Percentiles rank a stretch among this genome's conserved stretches.
Conservation (phyloP, 495 filamentous ascomycete genomes). For the Ascodesmis nigricans region DNA sequence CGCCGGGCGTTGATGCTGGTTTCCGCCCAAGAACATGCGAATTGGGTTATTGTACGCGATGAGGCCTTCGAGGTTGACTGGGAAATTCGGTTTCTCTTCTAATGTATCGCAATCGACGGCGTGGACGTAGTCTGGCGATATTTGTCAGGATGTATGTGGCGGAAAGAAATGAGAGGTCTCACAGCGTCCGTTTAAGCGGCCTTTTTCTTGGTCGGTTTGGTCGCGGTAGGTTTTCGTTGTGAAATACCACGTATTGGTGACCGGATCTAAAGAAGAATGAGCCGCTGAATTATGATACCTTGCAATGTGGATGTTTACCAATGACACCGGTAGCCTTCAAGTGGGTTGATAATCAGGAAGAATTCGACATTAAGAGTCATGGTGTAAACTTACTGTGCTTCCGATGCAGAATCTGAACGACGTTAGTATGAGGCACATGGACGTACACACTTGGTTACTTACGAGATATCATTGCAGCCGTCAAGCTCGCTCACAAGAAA, state of each 20-base stretch:
- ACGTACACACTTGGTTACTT: too few species aligned
- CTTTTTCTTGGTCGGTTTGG: constrained; percentile 22
- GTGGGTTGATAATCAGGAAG: too few species aligned
- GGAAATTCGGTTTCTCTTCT: constrained; percentile 23
- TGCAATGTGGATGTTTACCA: constrained; percentile 28
- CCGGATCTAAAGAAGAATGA: constrained; percentile 27
- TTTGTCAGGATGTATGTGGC: constrained; percentile 15
- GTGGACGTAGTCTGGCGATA: constrained; percentile 24
- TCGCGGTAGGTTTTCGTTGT: constrained; percentile 27
- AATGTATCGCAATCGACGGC: constrained; percentile 25
- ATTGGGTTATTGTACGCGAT: constrained; percentile 25
- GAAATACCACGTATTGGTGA: constrained; percentile 26
- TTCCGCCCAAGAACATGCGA: constrained; percentile 27
- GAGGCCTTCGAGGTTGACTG: constrained; percentile 24
- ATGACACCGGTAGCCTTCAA: constrained; percentile 28
- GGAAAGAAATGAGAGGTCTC: not conserved
- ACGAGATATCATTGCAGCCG: constrained; percentile 28
- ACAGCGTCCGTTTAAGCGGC: constrained; percentile 18
- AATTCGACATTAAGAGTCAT: not conserved
- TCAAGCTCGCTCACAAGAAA: constrained; percentile 25
- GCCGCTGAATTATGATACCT: constrained; percentile 26
- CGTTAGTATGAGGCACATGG: too few species aligned
- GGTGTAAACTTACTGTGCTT: constrained; percentile 19
- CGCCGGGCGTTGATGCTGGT: constrained; percentile 25
- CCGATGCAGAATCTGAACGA: too few species aligned